A percentile compares a stretch with the other conserved stretches of the same genome.
Evolutionary conservation across 2,329 filamentous ascomycete species (phyloP).

Genomic region (Arthrobotrys pseudoclavata): DNA sequence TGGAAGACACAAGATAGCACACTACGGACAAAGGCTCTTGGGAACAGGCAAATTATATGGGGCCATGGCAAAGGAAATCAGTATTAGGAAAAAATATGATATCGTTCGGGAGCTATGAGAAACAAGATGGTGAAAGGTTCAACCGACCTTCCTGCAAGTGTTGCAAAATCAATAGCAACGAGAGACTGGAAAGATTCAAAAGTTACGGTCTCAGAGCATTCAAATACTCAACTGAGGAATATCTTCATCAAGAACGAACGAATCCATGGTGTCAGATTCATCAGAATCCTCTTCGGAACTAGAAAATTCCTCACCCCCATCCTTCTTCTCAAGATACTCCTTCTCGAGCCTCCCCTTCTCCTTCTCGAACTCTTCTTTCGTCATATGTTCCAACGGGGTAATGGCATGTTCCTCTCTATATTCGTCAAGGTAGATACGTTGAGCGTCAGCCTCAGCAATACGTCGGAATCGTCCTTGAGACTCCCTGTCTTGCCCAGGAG

Average conservation of each 20-base stretch:
- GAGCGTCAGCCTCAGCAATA: conserved; percentile 4
- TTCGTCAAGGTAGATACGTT: neutral
- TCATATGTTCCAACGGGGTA: neutral
- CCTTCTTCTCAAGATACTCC: neutral
- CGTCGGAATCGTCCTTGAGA: conserved; percentile 24
- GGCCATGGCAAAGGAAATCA: neutral
- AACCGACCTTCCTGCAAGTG: neutral
- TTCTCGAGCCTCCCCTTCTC: neutral
- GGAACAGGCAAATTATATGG: neutral
- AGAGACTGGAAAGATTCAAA: neutral
- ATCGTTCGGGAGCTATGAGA: neutral
- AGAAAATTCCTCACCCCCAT: neutral
- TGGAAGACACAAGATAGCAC: neutral
- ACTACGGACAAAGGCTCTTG: neutral
- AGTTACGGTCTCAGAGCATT: neutral
- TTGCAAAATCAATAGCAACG: neutral
- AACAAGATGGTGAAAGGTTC: neutral
- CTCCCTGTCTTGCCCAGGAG: neutral
- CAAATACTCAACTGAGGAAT: conserved; percentile 8
- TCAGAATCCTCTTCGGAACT: neutral
- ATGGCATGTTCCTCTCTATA: neutral
- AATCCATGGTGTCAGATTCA: neutral
- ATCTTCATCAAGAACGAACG: neutral
- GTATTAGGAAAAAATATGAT: neutral
- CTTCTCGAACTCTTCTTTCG: neutral